Evolutionary conservation across 176 grass and related monocot species (phyloP), one percentile per base, ranked within the genome.

Genomic region (Carex scoparia): DNA sequence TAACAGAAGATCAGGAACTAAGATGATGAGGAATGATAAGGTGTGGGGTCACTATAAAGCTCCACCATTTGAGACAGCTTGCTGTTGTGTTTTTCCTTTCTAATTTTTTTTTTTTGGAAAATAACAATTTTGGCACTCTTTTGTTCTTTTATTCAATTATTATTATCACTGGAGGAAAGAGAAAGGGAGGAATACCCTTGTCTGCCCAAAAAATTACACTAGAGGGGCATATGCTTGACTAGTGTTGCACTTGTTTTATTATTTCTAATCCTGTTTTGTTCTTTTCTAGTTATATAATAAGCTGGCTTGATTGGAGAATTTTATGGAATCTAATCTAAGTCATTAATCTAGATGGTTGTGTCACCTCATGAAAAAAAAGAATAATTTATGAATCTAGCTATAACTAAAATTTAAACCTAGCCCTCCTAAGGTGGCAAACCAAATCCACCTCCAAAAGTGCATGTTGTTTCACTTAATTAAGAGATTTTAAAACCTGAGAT

Each of bases 21-120:
- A 38, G 16, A 44, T 1, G 78, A 66, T 31, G 75, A 83, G 30
- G 68, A 78, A 85, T 87, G 88, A 89, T 85, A 73, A 86, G 88
- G 63, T 61, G 48, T 44, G 82, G 85, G 85, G 51, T 65, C 88
- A 71, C 62, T 70, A 79, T 82, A 87, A 87, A 84, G 88, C 46
- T 74, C 86, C 84, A 81, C 81, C 86, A 82, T 64, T 88, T 85
- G 91, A 85, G 84, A 84, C 88, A 71, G 61, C 71, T 80, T 73
- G 63, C 30, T 68, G 58, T 49, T 84, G 42, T 80, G 44, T 82
- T 82, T 12, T 86, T 65, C 28, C 23, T 55, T 83, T 83, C 55
- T 48, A 27, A 48, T 69, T 65, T 81, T 68, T 33, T 54, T 42
- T 65, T 81, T 68, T 33, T 54, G 42, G 19, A 32, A 83, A 83